Base-by-base conservation (phyloP, 1,139 yeast species). In the Yamadazyma spencermartinsiae region DNA sequence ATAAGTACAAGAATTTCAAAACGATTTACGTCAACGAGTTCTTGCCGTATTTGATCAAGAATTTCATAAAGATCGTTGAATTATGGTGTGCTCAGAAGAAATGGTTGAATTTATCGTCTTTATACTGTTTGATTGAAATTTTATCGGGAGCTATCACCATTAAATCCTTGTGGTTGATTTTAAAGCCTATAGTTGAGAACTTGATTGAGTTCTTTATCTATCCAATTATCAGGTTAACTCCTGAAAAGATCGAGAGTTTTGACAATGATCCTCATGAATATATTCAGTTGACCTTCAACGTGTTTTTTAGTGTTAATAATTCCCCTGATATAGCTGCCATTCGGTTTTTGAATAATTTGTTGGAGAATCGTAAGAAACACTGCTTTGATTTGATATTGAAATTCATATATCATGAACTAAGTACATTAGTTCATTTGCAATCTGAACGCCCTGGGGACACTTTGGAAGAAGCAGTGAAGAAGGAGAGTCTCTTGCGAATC, bases 181-280 rank as follows among this genome's bases (percentile, higher is more conserved):
- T 92, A 36, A 80, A 83, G 54, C 88, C 92, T 1, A 86, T 84
- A 58, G 74, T 80, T 39, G 79, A 78, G 38, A 73, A 75, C 12
- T 63, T 92, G 35, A 68, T 90, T 18, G 68, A 82, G 12, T 89
- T 83, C 50, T 81, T 92, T 44, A 73, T 90, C 10, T 89, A 76
- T 63, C 97, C 97, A 4, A 61, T 88, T 36, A 65, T 92, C 37
- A 76, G 86, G 46, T 90, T 95, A 9, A 72, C 76, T 15, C 86
- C 85, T 43, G 78, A 75, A 10, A 79, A 79, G 18, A 66, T 89
- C 43, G 95, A 87, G 46, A 63, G 79, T 25, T 90, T 86, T 63
- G 96, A 89, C 45, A 79, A 76, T 44, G 98, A 92, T 55, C 98
- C 98, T 5, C 86, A 80, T 41, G 97, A 90, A 59, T 92, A 89